Evolutionary conservation across 176 grass and related monocot genomes (phyloP).

Genomic region (Otatea glauca): DNA sequence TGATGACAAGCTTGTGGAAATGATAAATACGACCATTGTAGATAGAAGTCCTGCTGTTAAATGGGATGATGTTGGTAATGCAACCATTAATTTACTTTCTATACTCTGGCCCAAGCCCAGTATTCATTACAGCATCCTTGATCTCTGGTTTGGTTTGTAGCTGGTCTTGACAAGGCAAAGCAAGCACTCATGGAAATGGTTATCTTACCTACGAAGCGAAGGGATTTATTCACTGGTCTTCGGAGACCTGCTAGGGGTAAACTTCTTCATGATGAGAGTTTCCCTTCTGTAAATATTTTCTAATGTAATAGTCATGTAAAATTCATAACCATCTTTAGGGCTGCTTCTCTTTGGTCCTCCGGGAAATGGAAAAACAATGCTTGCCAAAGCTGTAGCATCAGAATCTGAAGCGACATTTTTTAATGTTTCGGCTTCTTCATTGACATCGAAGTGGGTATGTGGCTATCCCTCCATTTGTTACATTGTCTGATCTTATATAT

Average conservation of each 20-base stretch:
- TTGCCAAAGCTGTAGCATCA: constrained; percentile 99
- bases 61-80: constrained; percentile 98
- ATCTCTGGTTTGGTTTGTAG: constrained; percentile 49
- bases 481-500: neutral
- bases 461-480: neutral
- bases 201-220: constrained; percentile 93
- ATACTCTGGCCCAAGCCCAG: constrained; percentile 27
- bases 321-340: constrained; percentile 43
- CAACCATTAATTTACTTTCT: constrained; percentile 11
- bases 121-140: constrained; percentile 18
- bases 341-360: constrained; percentile 90
- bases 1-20: constrained; percentile 77
- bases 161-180: constrained; percentile 96
- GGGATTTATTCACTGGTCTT: constrained; percentile 89
- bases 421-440: constrained; percentile 89
- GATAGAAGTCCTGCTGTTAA: constrained; percentile 90
- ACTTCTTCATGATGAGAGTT: constrained; percentile 14
- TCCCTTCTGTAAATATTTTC: neutral
- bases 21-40: constrained; percentile 93
- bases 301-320: neutral
- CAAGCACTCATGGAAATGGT: constrained; percentile 99
- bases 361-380: constrained; percentile 98
- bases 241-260: constrained; percentile 88
- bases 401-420: constrained; percentile 99
- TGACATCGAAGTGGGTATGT: constrained; percentile 98